Base-by-base conservation (phyloP, 2,329 filamentous ascomycete genomes). In the Fusarium heterosporum region DNA sequence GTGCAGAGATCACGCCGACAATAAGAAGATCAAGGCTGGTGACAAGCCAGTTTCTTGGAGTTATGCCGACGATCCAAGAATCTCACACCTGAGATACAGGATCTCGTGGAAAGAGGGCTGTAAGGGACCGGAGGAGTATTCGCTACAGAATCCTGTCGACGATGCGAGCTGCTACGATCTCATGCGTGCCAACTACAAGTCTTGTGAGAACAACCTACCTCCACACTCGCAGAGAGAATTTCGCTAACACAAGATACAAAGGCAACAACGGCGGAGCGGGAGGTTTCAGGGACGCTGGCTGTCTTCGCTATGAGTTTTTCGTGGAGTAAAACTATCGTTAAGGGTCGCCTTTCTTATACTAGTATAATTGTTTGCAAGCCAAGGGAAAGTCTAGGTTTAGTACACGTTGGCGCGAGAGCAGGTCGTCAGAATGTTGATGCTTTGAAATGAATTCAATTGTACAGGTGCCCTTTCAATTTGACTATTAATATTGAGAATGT, bases 231-330 rank as follows among this genome's bases (percentile, higher is more conserved):
- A 26, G 39, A 26, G 19, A 41, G 22, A 6, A 41, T n/a, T 41
- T 6, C 12, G 30, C 41, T 45, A 30, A 45, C 41, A 19, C 7
- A 1, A 26, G 8, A 12, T 30, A 17, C 13, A 8, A 41, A 46
- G 51, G 51, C 19, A 32, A 47, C 4, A 54, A 54, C 32, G 41
- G 51, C 9, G 51, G 51, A 12, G 51, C 41, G 17, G 41, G 51
- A 39, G 41, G 51, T 14, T 54, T 47, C 22, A 54, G 41, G 19
- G 51, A 54, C 14, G 41, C 41, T 3, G 32, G 42, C 8, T 54
- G 51, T 30, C 51, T 54, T 19, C 32, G 41, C 12, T 54, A 47
- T 16, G 51, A 46, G 51, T 46, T 54, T 39, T 54, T 47, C 36
- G 51, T 54, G 22, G 40, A 9, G 17, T 47, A 47, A 26, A 28